Base-by-base conservation (phyloP, 306 rosid species). In the Cyclanthera cordifolia region DNA sequence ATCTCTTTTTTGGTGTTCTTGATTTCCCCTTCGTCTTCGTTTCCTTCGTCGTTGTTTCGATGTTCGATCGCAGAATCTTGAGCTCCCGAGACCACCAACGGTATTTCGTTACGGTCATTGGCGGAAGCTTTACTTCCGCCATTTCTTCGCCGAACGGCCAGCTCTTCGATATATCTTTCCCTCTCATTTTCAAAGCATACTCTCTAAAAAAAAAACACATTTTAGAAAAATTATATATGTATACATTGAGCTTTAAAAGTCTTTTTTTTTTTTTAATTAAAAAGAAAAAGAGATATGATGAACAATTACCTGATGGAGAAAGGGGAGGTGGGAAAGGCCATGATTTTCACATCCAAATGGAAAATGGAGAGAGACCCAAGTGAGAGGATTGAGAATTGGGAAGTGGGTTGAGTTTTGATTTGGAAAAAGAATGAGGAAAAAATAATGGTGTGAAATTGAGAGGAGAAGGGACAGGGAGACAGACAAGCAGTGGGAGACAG, bases 221-320 rank as follows among this genome's bases (percentile, higher is more conserved):
- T 24, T 8, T 23, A 30, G 37, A 50, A 3, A 27, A 27, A 27
- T 1, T 1, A 27, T 27, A 27, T 27, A 27, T 27, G 30, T 27
- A 27, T 3, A 27, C 30, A 27, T 27, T 27, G 30, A 3, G 53
- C 12, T 8, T 1, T 1, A 1, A 32, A 9, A 23, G 11, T 14
- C 4, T 27, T n/a, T n/a, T n/a, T n/a, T n/a, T n/a, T n/a, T n/a
- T n/a, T n/a, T n/a, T n/a, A n/a, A n/a, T n/a, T n/a, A n/a, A n/a
- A n/a, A n/a, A n/a, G n/a, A n/a, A n/a, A n/a, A n/a, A n/a, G n/a
- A n/a, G 30, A 15, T 14, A 25, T 7, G 0, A 2, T 4, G n/a
- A 5, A 45, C n/a, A n/a, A 70, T 69, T 61, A 87, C 99, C 99
- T 83, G 79, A 93, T 93, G 72, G 91, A 90, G 87, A 93, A 93